Conservation (phyloP, 257 asterid species). For the Penstemon davidsonii region DNA sequence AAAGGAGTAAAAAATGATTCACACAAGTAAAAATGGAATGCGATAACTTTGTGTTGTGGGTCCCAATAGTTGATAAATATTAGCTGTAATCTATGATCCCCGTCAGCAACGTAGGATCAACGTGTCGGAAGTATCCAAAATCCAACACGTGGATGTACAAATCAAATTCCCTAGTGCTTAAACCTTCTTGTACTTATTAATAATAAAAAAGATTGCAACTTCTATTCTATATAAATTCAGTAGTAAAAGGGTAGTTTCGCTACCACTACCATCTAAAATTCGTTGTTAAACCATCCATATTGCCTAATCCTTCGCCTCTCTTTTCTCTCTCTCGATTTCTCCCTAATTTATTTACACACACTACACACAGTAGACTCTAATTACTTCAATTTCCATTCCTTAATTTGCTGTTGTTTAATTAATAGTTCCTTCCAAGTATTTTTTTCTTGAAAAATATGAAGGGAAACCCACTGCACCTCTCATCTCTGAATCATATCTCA, state of each 20-base stretch:
- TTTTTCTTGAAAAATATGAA: constrained; percentile 53
- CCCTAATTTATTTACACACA: neutral
- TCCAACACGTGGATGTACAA: constrained; percentile 34
- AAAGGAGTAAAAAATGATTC: too few species aligned
- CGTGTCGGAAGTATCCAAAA: constrained; percentile 38
- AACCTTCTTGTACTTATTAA: neutral
- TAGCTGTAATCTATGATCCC: constrained; percentile 25
- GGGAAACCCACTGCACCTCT: constrained; percentile 71
- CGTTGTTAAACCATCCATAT: neutral
- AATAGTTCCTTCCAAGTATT: neutral
- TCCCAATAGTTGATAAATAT: constrained; percentile 25
- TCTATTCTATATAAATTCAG: neutral
- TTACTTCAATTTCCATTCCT: too few species aligned
- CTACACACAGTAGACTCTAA: neutral
- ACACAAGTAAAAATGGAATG: too few species aligned
- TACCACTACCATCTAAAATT: neutral
- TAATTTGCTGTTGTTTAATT: neutral
- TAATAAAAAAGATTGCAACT: neutral
- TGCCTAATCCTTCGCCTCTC: neutral
- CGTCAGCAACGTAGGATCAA: constrained; percentile 52
- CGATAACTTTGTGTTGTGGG: constrained; percentile 15
- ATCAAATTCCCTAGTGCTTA: constrained; percentile 15
- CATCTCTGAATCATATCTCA: constrained; percentile 87
- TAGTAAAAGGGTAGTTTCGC: neutral
- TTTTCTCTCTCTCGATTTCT: neutral